These are phyloP conservation scores for Auriculariales sp. DNA, from an alignment of 768 basidiomycete genomes.

Conservation along the genomic window DNA sequence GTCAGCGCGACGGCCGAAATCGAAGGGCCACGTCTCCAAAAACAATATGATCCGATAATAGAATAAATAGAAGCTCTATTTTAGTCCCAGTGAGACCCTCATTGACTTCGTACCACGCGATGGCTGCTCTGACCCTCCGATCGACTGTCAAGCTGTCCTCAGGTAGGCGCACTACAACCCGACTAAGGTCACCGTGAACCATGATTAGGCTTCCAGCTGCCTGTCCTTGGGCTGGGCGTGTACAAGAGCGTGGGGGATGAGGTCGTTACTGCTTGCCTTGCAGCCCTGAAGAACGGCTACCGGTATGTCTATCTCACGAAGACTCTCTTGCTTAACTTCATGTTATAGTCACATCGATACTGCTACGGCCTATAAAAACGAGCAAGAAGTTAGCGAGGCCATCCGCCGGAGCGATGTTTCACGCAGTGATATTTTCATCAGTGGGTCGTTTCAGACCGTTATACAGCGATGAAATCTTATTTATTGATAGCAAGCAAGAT, in stretches of 20 bases:
- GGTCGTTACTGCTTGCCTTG: constrained; percentile 36
- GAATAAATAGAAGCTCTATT: too few species aligned
- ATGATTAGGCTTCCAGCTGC: constrained; percentile 37
- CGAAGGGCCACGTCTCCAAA: too few species aligned
- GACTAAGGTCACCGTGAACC: neutral
- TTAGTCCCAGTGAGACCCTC: too few species aligned
- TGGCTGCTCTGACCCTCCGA: neutral
- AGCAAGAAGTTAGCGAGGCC: constrained; percentile 12
- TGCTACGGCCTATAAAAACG: constrained; percentile 46
- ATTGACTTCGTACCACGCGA: too few species aligned
- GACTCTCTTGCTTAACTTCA: constrained; percentile 36
- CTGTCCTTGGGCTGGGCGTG: constrained; percentile 54
- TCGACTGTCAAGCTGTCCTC: neutral
- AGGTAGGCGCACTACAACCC: neutral
- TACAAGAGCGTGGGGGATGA: constrained; percentile 47
- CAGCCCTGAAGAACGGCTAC: constrained; percentile 53
- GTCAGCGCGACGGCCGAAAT: too few species aligned
- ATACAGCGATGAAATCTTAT: constrained; percentile 16
- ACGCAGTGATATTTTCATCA: constrained; percentile 55
- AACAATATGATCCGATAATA: too few species aligned
- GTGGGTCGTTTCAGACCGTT: constrained; percentile 39
- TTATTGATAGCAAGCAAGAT: constrained; percentile 49
- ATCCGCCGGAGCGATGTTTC: constrained; percentile 31
- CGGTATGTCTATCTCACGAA: constrained; percentile 28
- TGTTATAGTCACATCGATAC: constrained; percentile 69